phyloP scores from a whole-genome alignment of 1,139 yeast species.

The Lodderomyces margitis region DNA sequence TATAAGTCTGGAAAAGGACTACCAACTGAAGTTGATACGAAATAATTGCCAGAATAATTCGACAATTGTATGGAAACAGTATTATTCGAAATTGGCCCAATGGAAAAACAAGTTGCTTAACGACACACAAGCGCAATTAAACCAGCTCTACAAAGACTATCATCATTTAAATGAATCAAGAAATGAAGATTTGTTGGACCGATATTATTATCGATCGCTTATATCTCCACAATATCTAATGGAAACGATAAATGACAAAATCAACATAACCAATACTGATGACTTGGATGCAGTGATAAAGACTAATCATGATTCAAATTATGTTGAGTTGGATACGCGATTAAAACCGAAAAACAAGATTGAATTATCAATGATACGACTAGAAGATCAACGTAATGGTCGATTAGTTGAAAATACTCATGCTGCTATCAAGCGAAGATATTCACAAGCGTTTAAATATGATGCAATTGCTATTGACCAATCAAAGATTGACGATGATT shows the following conservation, averaged over 20 bases:
- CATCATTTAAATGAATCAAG: slow-evolving; percentile 20
- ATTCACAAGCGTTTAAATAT: background rate
- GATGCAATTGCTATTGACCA: background rate
- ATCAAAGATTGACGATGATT: slow-evolving; percentile 1
- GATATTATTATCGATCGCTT: slow-evolving; percentile 33
- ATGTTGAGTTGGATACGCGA: slow-evolving; percentile 23
- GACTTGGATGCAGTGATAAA: slow-evolving; percentile 11
- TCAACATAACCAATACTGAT: slow-evolving; percentile 10
- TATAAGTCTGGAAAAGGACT: slow-evolving; percentile 29
- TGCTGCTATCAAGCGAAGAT: slow-evolving; percentile 10
- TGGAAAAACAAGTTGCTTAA: slow-evolving; percentile 25
- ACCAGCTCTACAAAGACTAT: slow-evolving; percentile 27
- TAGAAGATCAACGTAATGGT: slow-evolving; percentile 8
- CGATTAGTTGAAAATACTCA: slow-evolving; percentile 3
- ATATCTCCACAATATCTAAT: slow-evolving; percentile 21
- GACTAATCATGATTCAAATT: slow-evolving; percentile 27
- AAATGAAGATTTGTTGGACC: slow-evolving; percentile 16
- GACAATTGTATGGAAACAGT: slow-evolving; percentile 36
- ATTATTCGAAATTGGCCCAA: slow-evolving; percentile 20
- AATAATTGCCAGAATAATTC: slow-evolving; percentile 25
- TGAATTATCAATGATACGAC: slow-evolving; percentile 34
- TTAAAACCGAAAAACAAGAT: slow-evolving; percentile 29
- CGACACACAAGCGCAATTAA: slow-evolving; percentile 24
- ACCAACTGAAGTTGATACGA: slow-evolving; percentile 27
- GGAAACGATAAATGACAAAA: slow-evolving; percentile 10